Conservation (phyloP, 2,329 filamentous ascomycete species). For the Tolypocladium sp. region DNA sequence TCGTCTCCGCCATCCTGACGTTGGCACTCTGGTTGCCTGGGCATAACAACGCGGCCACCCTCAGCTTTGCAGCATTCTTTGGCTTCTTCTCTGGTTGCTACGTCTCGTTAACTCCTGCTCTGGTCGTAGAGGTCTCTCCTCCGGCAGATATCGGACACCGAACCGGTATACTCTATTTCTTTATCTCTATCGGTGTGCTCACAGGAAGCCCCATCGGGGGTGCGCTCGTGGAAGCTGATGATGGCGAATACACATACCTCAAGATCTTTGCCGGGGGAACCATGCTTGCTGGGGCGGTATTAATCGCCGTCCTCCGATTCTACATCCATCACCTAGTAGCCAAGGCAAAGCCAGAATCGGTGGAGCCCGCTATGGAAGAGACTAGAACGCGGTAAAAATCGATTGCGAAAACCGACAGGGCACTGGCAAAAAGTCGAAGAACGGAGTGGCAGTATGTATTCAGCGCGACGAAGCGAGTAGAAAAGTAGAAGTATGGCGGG, state of each 20-base stretch:
- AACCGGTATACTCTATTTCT: not conserved
- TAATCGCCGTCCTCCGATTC: not conserved
- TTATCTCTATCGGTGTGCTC: not conserved
- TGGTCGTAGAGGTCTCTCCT: not conserved
- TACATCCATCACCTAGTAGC: not conserved
- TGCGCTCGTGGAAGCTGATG: not conserved
- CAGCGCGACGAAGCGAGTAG: too few species aligned
- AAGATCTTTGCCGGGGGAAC: not conserved
- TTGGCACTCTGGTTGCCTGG: not conserved
- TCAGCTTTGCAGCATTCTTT: not conserved
- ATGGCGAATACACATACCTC: not conserved
- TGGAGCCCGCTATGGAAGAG: not conserved
- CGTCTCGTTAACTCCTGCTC: not conserved
- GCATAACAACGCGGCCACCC: not conserved
- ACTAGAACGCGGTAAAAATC: not conserved
- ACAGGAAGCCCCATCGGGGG: not conserved
- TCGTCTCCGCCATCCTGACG: not conserved
- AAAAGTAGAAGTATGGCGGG: too few species aligned
- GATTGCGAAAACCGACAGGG: not conserved
- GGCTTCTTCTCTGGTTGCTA: not conserved
- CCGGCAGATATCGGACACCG: not conserved
- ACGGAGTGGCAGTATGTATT: too few species aligned
- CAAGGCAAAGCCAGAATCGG: not conserved
- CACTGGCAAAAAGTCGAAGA: not conserved
- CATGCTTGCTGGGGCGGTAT: not conserved